These are phyloP conservation scores for Calycina marina DNA, from an alignment of 2,329 filamentous ascomycete genomes.

Conservation along the genomic window DNA sequence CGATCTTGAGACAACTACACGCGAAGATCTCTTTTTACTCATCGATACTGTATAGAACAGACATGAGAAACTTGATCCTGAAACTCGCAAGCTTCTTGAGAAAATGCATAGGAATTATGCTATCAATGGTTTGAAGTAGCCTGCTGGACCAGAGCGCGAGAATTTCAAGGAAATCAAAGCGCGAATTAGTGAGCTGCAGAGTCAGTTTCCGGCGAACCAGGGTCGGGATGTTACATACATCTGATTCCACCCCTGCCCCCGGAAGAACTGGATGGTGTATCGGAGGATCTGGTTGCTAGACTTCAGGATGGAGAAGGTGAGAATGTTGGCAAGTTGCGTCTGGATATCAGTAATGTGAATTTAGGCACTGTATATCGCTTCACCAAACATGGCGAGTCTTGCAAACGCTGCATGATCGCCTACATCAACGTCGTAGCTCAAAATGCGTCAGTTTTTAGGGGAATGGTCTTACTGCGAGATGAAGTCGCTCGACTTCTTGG, in stretches of 20 bases:
- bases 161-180: conserved; percentile 1
- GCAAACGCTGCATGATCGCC: too few species aligned
- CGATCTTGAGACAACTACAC: conserved; percentile 59
- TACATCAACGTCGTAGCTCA: too few species aligned
- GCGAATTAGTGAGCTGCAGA: background rate
- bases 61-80: conserved; percentile 46
- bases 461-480: background rate
- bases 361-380: too few species aligned
- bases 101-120: conserved; percentile 63
- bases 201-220: background rate
- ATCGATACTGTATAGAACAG: conserved; percentile 40
- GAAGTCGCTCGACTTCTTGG: background rate
- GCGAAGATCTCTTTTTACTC: conserved; percentile 59
- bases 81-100: conserved; percentile 55
- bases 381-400: too few species aligned
- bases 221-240: background rate
- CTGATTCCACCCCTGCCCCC: background rate
- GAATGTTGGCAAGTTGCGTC: conserved; percentile 25
- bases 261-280: background rate
- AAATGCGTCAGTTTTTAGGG: conserved; percentile 33
- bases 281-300: background rate
- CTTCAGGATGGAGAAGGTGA: background rate
- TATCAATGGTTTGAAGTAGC: conserved; percentile 52
- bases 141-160: background rate
- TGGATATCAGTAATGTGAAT: too few species aligned